Conservation (phyloP, 345 rosid species). For the Hibiscus mutabilis region DNA sequence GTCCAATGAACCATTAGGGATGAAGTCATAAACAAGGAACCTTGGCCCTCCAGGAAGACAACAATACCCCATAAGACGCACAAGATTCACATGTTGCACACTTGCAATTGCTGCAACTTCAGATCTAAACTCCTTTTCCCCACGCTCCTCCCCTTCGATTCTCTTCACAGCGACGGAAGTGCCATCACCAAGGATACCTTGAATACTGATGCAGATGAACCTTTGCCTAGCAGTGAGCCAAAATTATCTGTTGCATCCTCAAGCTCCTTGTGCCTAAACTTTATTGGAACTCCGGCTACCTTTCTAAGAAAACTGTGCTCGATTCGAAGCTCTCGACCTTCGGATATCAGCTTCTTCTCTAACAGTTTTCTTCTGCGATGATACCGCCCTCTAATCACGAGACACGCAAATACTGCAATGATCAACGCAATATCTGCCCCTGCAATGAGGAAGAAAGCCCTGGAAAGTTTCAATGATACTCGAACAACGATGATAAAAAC, state of each 20-base stretch:
- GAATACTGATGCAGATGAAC: conserved; percentile 60
- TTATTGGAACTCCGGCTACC: conserved; percentile 76
- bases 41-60: conserved; percentile 30
- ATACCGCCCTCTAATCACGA: conserved; percentile 39
- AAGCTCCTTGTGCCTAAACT: conserved; percentile 52
- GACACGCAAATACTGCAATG: conserved; percentile 45
- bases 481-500: conserved; percentile 36
- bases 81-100: conserved; percentile 60
- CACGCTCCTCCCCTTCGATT: conserved; percentile 53
- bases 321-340: conserved; percentile 68
- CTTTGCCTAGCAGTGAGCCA: conserved; percentile 45
- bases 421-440: conserved; percentile 62
- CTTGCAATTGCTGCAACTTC: conserved; percentile 77
- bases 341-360: conserved; percentile 36
- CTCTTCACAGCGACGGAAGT: conserved; percentile 57
- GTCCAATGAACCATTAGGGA: conserved; percentile 56
- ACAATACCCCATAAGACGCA: conserved; percentile 56
- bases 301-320: conserved; percentile 79
- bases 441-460: conserved; percentile 48
- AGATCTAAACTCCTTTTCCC: conserved; percentile 55
- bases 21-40: conserved; percentile 54
- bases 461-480: conserved; percentile 46
- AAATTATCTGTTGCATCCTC: conserved; percentile 80
- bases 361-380: conserved; percentile 36
- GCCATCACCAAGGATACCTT: conserved; percentile 53